These are phyloP conservation scores for Dactylellina parvicollis DNA, from an alignment of 2,329 filamentous ascomycete species.

Conservation along the genomic window DNA sequence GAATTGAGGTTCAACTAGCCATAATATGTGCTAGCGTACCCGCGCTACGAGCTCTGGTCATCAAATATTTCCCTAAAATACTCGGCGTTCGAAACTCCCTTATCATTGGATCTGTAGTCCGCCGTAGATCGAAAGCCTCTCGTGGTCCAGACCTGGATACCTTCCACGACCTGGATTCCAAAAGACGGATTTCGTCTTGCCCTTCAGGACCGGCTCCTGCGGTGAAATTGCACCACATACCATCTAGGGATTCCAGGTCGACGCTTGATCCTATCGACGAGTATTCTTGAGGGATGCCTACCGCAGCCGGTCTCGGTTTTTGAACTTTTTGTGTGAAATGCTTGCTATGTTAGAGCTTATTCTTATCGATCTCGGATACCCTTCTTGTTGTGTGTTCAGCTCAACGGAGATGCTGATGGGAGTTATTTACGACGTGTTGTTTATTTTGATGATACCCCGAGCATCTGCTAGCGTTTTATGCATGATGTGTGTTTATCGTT, in stretches of 20 bases:
- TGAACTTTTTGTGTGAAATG: too few relatives aligned
- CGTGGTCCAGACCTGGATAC: conserved; percentile 13
- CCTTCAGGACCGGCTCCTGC: neutral
- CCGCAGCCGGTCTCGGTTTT: too few relatives aligned
- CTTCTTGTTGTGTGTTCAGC: too few relatives aligned
- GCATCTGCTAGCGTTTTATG: too few relatives aligned
- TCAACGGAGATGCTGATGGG: too few relatives aligned
- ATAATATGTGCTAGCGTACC: conserved; percentile 41
- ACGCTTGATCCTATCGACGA: conserved; percentile 36
- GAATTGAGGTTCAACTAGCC: conserved; percentile 38
- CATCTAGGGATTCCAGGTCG: conserved; percentile 23
- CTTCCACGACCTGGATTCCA: conserved; percentile 26
- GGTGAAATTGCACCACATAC: conserved; percentile 11
- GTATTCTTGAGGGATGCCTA: conserved; percentile 14
- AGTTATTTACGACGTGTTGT: too few relatives aligned
- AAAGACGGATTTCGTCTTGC: conserved; percentile 17
- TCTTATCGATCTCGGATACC: too few relatives aligned
- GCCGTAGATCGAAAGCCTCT: conserved; percentile 25
- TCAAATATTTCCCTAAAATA: conserved; percentile 47
- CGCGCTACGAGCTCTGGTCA: conserved; percentile 29
- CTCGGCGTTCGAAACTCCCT: conserved; percentile 33
- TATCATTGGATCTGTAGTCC: conserved; percentile 26
- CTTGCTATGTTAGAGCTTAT: too few relatives aligned
- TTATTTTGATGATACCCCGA: too few relatives aligned
- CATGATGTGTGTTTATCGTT: too few relatives aligned